A percentile compares a stretch with the other conserved stretches of the same genome.
Evolutionary conservation across 2,329 filamentous ascomycete genomes (phyloP).

Genomic region (Fusarium musae): DNA sequence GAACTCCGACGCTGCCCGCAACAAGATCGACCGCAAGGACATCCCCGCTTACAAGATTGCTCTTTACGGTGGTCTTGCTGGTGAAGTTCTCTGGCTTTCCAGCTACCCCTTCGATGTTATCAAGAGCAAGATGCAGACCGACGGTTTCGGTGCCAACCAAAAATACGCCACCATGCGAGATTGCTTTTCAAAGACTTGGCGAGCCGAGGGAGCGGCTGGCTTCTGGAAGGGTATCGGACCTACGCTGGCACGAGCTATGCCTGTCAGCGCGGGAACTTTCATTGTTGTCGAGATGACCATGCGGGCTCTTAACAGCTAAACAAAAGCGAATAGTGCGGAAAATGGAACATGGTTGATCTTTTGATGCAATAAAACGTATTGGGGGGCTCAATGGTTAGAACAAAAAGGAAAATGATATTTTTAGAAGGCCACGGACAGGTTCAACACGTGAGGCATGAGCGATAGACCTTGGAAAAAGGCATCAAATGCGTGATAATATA

Average conservation of each 20-base stretch:
- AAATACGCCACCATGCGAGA: slow-evolving; percentile 86
- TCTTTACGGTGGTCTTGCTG: slow-evolving; percentile 90
- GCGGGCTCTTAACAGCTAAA: slow-evolving; percentile 65
- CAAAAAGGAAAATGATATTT: slow-evolving; percentile 9
- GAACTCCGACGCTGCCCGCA: slow-evolving; percentile 86
- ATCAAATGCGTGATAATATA: slow-evolving; percentile 30
- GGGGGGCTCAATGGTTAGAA: slow-evolving; percentile 16
- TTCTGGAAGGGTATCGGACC: slow-evolving; percentile 97
- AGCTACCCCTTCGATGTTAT: slow-evolving; percentile 97
- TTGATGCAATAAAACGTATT: slow-evolving; percentile 8
- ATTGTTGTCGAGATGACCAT: slow-evolving; percentile 79
- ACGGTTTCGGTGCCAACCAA: slow-evolving; percentile 81
- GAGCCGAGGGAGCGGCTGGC: slow-evolving; percentile 78
- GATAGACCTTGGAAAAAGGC: slow-evolving; percentile 13
- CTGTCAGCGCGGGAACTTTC: slow-evolving; percentile 97
- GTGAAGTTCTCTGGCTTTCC: slow-evolving; percentile 90
- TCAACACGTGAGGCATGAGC: slow-evolving; percentile 11
- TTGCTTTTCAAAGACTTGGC: slow-evolving; percentile 87
- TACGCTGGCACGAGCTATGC: slow-evolving; percentile 93
- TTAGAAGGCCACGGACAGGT: slow-evolving; percentile 29
- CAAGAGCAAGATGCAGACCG: slow-evolving; percentile 99
- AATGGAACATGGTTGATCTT: background rate
- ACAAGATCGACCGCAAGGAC: slow-evolving; percentile 78
- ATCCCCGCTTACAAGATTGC: slow-evolving; percentile 89
- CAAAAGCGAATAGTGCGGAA: background rate